Conservation (phyloP, 768 basidiomycete genomes). For the Tricholoma furcatifolium region DNA sequence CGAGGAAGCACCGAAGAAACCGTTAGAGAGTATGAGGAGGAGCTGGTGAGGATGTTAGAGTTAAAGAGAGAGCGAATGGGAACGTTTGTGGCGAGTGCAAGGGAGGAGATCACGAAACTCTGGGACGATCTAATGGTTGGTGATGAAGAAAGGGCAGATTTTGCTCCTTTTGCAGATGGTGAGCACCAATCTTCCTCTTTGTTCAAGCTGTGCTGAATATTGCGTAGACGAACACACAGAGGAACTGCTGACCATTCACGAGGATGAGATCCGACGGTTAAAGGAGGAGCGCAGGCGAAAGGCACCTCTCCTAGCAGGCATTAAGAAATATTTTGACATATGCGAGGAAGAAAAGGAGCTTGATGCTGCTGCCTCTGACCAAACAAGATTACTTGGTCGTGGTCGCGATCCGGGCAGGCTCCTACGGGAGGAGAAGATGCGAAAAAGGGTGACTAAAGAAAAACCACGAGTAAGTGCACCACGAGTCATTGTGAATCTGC, state of each 20-base stretch:
- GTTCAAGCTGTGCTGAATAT: not conserved
- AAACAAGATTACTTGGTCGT: slow-evolving; percentile 76
- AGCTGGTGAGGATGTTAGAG: slow-evolving; percentile 87
- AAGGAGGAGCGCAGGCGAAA: slow-evolving; percentile 83
- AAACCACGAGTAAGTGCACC: slow-evolving; percentile 79
- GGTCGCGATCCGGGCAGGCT: slow-evolving; percentile 86
- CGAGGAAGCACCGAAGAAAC: slow-evolving; percentile 79
- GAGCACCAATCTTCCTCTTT: slow-evolving; percentile 18
- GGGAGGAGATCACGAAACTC: slow-evolving; percentile 74
- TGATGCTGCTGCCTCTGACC: slow-evolving; percentile 76
- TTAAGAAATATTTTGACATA: slow-evolving; percentile 90
- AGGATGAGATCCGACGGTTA: slow-evolving; percentile 77
- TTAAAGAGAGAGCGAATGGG: slow-evolving; percentile 87
- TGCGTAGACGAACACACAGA: slow-evolving; percentile 80
- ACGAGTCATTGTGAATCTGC: not conserved
- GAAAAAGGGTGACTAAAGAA: slow-evolving; percentile 88
- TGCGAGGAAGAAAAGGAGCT: slow-evolving; percentile 89
- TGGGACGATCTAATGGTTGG: slow-evolving; percentile 89
- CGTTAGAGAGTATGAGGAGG: slow-evolving; percentile 82
- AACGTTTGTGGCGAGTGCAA: slow-evolving; percentile 77
- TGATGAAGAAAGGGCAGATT: slow-evolving; percentile 78
- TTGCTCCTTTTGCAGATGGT: slow-evolving; percentile 85
- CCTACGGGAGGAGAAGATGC: slow-evolving; percentile 94
- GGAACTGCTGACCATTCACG: slow-evolving; percentile 81
- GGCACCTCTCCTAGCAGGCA: slow-evolving; percentile 67